Evolutionary conservation across 306 rosid genomes (phyloP).

Genomic region (Hylodesmum podocarpum): DNA sequence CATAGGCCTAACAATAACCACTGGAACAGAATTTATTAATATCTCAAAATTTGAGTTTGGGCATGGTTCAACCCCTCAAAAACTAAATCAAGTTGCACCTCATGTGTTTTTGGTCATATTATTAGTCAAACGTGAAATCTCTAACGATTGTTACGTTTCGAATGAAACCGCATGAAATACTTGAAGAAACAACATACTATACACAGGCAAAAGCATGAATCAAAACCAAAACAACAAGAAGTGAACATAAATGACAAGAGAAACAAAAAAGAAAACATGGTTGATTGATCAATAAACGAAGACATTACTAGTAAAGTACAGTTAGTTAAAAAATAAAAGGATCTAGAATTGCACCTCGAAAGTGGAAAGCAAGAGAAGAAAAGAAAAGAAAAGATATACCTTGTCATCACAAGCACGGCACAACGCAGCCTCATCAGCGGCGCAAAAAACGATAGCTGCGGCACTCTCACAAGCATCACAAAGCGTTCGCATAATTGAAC

Average conservation of each 20-base stretch:
- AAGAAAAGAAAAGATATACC: slow-evolving; percentile 37
- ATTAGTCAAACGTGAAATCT: too few species aligned
- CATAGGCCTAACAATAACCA: too few species aligned
- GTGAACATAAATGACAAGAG: background rate
- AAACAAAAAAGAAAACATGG: background rate
- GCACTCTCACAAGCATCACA: slow-evolving; percentile 98
- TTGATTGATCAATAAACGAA: background rate
- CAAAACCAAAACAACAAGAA: background rate
- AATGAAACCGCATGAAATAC: background rate
- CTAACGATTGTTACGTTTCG: background rate
- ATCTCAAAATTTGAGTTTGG: too few species aligned
- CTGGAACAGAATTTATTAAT: too few species aligned
- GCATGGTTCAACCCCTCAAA: too few species aligned
- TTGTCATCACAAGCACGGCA: slow-evolving; percentile 89
- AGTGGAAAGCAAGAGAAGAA: too few species aligned
- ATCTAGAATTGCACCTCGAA: background rate
- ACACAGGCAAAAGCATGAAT: background rate
- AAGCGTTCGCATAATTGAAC: slow-evolving; percentile 82
- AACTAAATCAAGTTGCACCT: too few species aligned
- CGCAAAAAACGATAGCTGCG: slow-evolving; percentile 90
- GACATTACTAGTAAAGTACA: background rate
- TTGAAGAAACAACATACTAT: background rate
- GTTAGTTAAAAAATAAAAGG: background rate
- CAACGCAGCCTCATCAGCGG: slow-evolving; percentile 97
- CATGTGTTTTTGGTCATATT: too few species aligned